phyloP scores from a whole-genome alignment of 1,284 basidiomycete species.

The Ustilago xerochloae region DNA sequence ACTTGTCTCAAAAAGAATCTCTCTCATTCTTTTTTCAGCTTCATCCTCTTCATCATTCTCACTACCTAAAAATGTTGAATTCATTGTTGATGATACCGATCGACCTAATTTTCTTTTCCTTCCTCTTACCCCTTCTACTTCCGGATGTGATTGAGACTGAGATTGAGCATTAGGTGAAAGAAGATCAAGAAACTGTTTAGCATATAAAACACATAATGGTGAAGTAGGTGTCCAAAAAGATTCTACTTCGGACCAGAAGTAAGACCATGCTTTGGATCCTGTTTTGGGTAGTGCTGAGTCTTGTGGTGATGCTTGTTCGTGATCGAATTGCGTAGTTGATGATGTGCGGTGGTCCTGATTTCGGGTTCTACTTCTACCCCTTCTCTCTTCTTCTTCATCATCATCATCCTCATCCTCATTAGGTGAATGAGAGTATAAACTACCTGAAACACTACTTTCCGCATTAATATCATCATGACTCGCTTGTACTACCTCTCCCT shows the following conservation, averaged over 20 bases:
- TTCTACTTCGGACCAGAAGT: slow-evolving; percentile 16
- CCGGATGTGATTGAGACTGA: not conserved
- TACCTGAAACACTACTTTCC: slow-evolving; percentile 11
- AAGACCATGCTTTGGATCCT: slow-evolving; percentile 20
- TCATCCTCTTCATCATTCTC: slow-evolving; percentile 10
- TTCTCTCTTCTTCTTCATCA: not conserved
- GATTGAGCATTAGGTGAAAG: slow-evolving; percentile 1
- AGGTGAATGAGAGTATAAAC: not conserved
- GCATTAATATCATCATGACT: not conserved
- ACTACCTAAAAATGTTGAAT: not conserved
- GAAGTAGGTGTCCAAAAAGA: not conserved
- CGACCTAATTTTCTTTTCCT: not conserved
- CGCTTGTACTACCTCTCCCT: not conserved
- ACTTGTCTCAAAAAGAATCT: slow-evolving; percentile 17
- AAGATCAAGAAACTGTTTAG: slow-evolving; percentile 9
- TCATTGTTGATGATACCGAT: not conserved
- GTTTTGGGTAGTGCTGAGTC: not conserved
- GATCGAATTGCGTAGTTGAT: not conserved
- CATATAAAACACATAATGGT: not conserved
- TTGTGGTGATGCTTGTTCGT: not conserved
- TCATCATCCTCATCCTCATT: not conserved
- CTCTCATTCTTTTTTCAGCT: slow-evolving; percentile 12
- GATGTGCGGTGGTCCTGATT: not conserved
- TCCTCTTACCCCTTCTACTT: not conserved
- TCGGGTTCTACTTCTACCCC: slow-evolving; percentile 2